Conservation (phyloP, 78 protist species). For the Planoprotostelium fungivorum region DNA sequence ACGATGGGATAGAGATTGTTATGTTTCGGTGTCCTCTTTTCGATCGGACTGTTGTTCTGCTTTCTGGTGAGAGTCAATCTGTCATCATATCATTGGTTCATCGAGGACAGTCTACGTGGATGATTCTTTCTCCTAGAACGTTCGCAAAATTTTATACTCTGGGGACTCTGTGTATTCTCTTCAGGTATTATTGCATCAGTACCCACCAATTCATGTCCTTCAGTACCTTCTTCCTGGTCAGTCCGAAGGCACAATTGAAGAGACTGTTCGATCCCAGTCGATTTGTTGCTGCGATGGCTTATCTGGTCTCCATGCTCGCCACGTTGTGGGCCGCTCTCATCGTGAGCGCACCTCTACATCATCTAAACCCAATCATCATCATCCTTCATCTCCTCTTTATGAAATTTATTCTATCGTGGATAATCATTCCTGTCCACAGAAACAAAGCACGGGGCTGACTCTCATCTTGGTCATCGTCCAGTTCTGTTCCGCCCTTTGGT, state of each 20-base stretch:
- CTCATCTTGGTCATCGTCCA: constrained; percentile 9
- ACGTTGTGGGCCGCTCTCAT: constrained; percentile 4
- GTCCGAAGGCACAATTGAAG: background rate
- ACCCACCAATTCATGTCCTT: background rate
- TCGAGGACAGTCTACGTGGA: background rate
- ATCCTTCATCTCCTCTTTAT: background rate
- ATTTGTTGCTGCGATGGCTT: background rate
- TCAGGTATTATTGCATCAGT: background rate
- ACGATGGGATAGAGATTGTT: background rate
- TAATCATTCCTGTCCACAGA: background rate
- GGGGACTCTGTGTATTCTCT: constrained; percentile 1
- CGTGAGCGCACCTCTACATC: background rate
- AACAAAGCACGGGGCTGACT: background rate
- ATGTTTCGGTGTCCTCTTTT: background rate
- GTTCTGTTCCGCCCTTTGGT: constrained; percentile 7
- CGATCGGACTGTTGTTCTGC: background rate
- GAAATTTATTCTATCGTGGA: too few relatives aligned
- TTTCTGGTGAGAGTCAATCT: background rate
- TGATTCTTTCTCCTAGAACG: background rate
- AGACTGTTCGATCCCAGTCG: constrained; percentile 7
- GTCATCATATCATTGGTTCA: background rate
- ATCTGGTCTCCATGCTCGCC: background rate
- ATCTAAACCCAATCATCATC: background rate
- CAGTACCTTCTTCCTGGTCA: constrained; percentile 14
- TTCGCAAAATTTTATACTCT: constrained; percentile 16